Evolutionary conservation across 2,329 filamentous ascomycete genomes (phyloP).

Genomic region (Fusarium sarcochroum): DNA sequence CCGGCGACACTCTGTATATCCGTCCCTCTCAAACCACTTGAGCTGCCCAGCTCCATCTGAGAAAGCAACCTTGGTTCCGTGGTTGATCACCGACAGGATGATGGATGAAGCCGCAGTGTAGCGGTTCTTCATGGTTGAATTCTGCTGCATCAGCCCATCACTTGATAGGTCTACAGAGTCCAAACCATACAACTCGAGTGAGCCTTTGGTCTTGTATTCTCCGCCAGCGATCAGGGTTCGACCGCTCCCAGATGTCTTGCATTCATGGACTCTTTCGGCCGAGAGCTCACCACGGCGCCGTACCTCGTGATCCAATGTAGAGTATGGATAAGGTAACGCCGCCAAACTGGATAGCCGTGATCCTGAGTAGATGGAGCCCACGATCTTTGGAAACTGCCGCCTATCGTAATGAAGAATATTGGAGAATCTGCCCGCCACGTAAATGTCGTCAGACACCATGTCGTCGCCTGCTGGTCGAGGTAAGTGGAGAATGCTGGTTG

Average conservation of each 20-base stretch:
- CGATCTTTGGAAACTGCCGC: constrained; percentile 83
- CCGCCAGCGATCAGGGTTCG: constrained; percentile 85
- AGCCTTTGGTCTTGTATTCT: constrained; percentile 92
- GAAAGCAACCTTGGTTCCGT: constrained; percentile 85
- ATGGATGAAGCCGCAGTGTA: constrained; percentile 87
- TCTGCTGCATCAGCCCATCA: constrained; percentile 52
- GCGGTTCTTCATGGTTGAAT: constrained; percentile 78
- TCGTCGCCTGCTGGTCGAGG: constrained; percentile 66
- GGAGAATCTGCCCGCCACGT: constrained; percentile 89
- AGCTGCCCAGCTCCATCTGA: constrained; percentile 87
- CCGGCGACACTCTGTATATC: constrained; percentile 71
- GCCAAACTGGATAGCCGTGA: constrained; percentile 81
- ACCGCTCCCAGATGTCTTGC: constrained; percentile 67
- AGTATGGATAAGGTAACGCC: constrained; percentile 77
- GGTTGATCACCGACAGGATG: constrained; percentile 83
- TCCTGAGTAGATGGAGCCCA: constrained; percentile 86
- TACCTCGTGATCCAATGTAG: constrained; percentile 72
- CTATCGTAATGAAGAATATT: constrained; percentile 92
- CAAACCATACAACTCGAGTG: constrained; percentile 86
- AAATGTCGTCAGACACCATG: constrained; percentile 82
- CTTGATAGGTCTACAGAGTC: constrained; percentile 49
- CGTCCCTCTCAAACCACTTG: constrained; percentile 93
- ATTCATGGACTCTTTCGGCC: constrained; percentile 65
- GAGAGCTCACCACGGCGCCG: constrained; percentile 69
- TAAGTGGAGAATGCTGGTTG: constrained; percentile 85